A percentile compares a stretch with the other conserved stretches of the same genome.
Conservation (phyloP, 345 rosid genomes). For the Citrus australasica region DNA sequence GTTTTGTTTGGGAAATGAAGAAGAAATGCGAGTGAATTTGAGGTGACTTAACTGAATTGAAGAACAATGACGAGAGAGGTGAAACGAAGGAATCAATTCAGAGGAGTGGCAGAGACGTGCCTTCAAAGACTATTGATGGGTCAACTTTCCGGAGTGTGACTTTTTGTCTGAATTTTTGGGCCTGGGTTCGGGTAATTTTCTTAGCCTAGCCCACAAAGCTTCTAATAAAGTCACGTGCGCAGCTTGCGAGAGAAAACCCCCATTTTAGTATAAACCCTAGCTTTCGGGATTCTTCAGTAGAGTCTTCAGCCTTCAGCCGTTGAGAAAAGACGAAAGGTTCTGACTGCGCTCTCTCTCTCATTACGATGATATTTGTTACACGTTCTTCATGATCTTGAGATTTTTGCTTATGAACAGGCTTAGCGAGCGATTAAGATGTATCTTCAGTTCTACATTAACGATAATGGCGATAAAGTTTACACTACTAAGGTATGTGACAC, state of each 20-base stretch:
- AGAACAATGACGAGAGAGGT: slow-evolving; percentile 1
- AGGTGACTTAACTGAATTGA: background rate
- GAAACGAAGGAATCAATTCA: background rate
- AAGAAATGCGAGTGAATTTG: slow-evolving; percentile 1
- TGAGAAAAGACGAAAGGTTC: background rate
- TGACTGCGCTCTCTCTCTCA: too few relatives aligned
- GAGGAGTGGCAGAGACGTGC: slow-evolving; percentile 26
- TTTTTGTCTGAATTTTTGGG: background rate
- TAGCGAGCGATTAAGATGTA: slow-evolving; percentile 23
- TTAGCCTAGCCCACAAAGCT: background rate
- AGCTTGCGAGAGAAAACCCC: background rate
- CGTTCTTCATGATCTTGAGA: background rate
- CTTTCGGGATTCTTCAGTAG: background rate
- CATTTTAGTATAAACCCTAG: background rate
- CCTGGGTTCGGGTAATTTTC: background rate
- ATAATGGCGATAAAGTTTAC: slow-evolving; percentile 56
- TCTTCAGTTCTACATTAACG: slow-evolving; percentile 52
- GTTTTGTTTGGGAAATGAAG: background rate
- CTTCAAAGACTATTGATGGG: slow-evolving; percentile 26
- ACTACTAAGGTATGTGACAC: slow-evolving; percentile 37
- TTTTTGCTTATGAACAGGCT: background rate
- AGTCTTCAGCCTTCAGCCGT: background rate
- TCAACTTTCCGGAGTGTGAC: slow-evolving; percentile 12
- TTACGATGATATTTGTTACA: background rate
- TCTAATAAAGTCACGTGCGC: background rate